Conservation (phyloP, 495 filamentous ascomycete genomes). For the Podospora pseudocomata region DNA sequence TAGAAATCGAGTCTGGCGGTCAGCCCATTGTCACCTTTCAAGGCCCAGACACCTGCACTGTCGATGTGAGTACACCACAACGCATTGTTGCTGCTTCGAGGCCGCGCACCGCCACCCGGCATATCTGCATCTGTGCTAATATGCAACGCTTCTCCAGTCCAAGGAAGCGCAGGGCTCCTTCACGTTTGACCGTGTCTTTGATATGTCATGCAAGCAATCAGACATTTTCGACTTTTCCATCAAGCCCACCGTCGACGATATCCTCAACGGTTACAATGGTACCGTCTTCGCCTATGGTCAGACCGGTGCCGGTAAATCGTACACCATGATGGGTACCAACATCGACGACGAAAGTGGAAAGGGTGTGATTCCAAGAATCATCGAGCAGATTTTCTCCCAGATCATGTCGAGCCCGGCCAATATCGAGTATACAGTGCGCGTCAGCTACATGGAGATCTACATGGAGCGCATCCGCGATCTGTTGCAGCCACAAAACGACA, state of each 20-base stretch:
- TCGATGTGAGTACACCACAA: conserved; percentile 61
- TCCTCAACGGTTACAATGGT: conserved; percentile 97
- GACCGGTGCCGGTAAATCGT: conserved; percentile 97
- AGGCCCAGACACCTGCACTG: conserved; percentile 79
- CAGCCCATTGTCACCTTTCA: conserved; percentile 87
- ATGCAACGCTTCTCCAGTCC: conserved; percentile 54
- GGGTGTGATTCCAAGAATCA: conserved; percentile 94
- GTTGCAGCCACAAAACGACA: conserved; percentile 87
- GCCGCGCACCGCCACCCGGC: background rate
- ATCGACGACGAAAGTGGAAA: conserved; percentile 87
- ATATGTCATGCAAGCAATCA: conserved; percentile 78
- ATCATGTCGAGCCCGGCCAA: conserved; percentile 86
- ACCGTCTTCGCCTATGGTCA: conserved; percentile 99
- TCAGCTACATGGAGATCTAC: conserved; percentile 99
- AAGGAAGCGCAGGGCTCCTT: conserved; percentile 79
- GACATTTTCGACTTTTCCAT: conserved; percentile 99
- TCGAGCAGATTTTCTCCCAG: conserved; percentile 95
- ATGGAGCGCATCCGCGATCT: conserved; percentile 98
- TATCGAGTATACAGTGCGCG: conserved; percentile 95
- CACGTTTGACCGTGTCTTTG: conserved; percentile 96
- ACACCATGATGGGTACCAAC: conserved; percentile 98
- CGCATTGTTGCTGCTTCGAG: background rate
- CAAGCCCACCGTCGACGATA: conserved; percentile 91
- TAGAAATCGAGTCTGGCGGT: conserved; percentile 84
- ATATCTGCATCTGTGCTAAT: background rate